Evolutionary conservation across 139 green algal genomes (phyloP).

Genomic region (Haematococcus sp.): DNA sequence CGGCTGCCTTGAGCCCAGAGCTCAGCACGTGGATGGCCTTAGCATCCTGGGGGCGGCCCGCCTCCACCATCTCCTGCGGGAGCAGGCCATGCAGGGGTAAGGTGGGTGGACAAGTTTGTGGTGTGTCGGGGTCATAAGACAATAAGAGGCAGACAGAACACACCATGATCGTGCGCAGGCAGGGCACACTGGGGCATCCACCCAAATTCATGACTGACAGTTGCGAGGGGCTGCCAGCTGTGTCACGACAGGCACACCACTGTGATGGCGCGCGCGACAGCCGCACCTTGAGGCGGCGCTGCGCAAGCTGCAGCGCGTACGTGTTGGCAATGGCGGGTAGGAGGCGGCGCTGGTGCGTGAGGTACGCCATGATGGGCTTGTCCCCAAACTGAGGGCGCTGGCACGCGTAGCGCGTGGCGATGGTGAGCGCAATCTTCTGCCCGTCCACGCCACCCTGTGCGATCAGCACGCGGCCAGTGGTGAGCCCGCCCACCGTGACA

Average conservation of each 20-base stretch:
- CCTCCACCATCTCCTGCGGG: constrained; percentile 24
- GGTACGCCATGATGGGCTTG: constrained; percentile 57
- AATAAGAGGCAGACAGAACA: background rate
- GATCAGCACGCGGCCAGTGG: constrained; percentile 77
- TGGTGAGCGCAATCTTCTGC: constrained; percentile 75
- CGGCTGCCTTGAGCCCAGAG: constrained; percentile 80
- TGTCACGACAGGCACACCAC: no score
- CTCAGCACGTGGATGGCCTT: constrained; percentile 83
- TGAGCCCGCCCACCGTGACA: constrained; percentile 78
- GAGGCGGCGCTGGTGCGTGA: constrained; percentile 85
- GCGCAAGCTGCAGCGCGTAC: constrained; percentile 79
- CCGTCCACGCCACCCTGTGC: constrained; percentile 75
- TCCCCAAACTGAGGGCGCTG: constrained; percentile 54
- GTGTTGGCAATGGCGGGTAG: constrained; percentile 73
- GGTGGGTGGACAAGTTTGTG: no score
- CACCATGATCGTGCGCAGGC: background rate
- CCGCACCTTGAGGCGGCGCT: constrained; percentile 66
- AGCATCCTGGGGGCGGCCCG: constrained; percentile 40
- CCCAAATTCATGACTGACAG: no score
- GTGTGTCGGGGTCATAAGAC: background rate
- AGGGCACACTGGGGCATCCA: background rate
- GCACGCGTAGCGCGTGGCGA: constrained; percentile 78
- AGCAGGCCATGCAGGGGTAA: background rate
- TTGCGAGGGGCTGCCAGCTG: no score
- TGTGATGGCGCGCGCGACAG: no score